Evolutionary conservation across 352 stramenopile species (phyloP).

Genomic region (Phytophthora crassamura): DNA sequence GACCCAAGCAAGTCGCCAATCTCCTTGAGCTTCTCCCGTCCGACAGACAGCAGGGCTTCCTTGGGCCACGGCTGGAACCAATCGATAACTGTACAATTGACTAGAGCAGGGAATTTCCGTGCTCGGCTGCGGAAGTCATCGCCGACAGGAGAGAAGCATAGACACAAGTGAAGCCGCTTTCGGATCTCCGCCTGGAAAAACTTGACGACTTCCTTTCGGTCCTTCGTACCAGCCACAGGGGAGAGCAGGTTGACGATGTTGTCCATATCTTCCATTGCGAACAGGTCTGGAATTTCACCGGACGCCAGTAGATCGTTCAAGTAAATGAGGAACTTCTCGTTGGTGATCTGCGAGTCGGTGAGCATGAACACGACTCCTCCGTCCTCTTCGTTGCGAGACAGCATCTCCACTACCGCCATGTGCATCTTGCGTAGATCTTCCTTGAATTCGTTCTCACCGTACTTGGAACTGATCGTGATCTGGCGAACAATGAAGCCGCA

Average conservation of each 20-base stretch:
- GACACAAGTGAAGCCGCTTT: constrained; percentile 95
- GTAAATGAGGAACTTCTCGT: constrained; percentile 97
- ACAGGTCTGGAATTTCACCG: constrained; percentile 95
- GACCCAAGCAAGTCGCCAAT: constrained; percentile 85
- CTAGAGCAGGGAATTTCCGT: constrained; percentile 95
- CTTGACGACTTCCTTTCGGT: constrained; percentile 93
- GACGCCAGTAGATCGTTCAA: constrained; percentile 95
- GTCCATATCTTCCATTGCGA: constrained; percentile 94
- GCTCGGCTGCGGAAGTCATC: constrained; percentile 95
- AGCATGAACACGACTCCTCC: constrained; percentile 95
- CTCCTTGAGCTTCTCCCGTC: constrained; percentile 87
- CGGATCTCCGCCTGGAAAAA: constrained; percentile 96
- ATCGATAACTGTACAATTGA: constrained; percentile 97
- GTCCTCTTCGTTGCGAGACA: constrained; percentile 84
- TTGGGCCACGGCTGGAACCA: constrained; percentile 96
- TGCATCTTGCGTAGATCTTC: constrained; percentile 96
- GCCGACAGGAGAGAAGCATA: constrained; percentile 96
- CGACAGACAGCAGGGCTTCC: constrained; percentile 93
- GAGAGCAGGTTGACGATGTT: constrained; percentile 91
- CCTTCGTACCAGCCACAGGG: constrained; percentile 80
- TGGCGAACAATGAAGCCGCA: constrained; percentile 92
- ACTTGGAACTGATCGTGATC: constrained; percentile 96
- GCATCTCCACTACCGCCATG: constrained; percentile 93
- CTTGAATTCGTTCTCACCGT: constrained; percentile 96
- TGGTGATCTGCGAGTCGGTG: constrained; percentile 96